Conservation (phyloP, 2,329 filamentous ascomycete species). For the Aspergillus spinulosporus region DNA sequence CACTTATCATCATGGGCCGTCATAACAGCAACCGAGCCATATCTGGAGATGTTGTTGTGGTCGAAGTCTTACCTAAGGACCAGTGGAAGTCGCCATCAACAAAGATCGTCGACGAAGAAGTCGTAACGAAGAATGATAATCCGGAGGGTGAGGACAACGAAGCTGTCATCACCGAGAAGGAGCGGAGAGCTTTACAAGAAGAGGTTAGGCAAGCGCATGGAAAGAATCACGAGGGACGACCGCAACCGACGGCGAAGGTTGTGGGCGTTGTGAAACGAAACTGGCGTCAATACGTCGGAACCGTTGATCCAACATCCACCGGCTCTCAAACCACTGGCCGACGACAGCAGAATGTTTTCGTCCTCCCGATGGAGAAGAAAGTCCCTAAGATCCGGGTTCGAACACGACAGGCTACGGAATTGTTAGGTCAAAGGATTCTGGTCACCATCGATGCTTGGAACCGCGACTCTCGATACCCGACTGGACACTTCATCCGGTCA, state of each 20-base stretch:
- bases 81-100: conserved; percentile 97
- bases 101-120: conserved; percentile 93
- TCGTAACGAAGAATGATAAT: conserved; percentile 89
- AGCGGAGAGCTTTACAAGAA: conserved; percentile 83
- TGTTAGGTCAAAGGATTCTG: conserved; percentile 86
- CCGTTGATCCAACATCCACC: conserved; percentile 85
- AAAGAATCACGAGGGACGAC: conserved; percentile 70
- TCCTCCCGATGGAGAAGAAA: conserved; percentile 97
- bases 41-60: conserved; percentile 87
- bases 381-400: conserved; percentile 94
- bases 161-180: conserved; percentile 82
- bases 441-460: conserved; percentile 97
- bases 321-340: conserved; percentile 71
- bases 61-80: conserved; percentile 88
- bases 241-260: conserved; percentile 87
- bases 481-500: conserved; percentile 90
- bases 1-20: conserved; percentile 81
- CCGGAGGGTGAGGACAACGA: conserved; percentile 75
- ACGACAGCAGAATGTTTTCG: conserved; percentile 87
- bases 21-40: conserved; percentile 96
- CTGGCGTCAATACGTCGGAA: conserved; percentile 96
- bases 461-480: conserved; percentile 84
- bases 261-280: conserved; percentile 93
- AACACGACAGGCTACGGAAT: conserved; percentile 83
- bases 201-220: conserved; percentile 85